Base-by-base conservation (phyloP, 2,329 filamentous ascomycete species). In the Fusarium metavorans region DNA sequence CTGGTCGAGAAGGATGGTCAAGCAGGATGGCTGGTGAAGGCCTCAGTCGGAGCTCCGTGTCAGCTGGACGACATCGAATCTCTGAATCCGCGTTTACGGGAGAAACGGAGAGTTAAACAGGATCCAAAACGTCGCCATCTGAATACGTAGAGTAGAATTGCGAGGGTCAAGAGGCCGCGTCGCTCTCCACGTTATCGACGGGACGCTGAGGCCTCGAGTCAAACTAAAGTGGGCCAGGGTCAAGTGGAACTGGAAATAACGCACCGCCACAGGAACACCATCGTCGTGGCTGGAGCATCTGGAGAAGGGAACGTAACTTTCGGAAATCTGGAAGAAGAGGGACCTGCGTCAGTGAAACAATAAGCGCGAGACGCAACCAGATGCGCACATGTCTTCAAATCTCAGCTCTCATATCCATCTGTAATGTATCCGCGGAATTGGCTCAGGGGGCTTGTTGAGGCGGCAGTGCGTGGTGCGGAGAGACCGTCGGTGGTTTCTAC, bases 161-260 rank as follows among this genome's bases (percentile, higher is more conserved):
- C 64, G 73, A 76, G 73, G 70, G 65, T 52, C 57, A 60, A 64
- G 70, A 77, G 76, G 76, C 74, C 76, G 76, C 76, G 76, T 76
- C 60, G 48, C 75, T 64, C 70, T 63, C 60, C 60, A 54, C 60
- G 39, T 52, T 60, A 66, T 50, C 62, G 58, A 68, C 58, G 64
- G 52, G 50, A 50, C 60, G 45, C 39, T 62, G 67, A 70, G 56
- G 67, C 61, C 61, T 54, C 27, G 32, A 63, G 20, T 30, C 56
- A 67, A 70, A 65, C 68, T 66, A 32, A 32, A 52, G 48, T 52
- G 48, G 48, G 6, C 27, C 25, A 52, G 74, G 74, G 39, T 43
- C 74, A 16, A 27, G 68, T 67, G 71, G 74, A 66, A 66, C 72
- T 70, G 63, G 66, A 63, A 70, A 70, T 67, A 73, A 41, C 34